Evolutionary conservation across 1,284 basidiomycete species (phyloP), one percentile per base, ranked within the genome.

Genomic region (Bondarzewia mesenterica): DNA sequence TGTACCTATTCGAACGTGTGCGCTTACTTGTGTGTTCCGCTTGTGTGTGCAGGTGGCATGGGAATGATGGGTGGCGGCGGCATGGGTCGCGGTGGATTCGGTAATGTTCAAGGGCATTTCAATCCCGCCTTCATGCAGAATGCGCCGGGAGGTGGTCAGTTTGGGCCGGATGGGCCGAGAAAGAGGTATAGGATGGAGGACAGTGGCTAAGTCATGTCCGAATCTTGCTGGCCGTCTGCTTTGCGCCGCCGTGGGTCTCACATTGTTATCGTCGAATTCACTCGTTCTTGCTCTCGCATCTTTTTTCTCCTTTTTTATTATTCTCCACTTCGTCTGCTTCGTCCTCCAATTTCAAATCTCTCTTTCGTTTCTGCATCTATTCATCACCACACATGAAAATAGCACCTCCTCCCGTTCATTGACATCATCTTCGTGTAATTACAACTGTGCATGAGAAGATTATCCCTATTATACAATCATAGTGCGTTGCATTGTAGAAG

Each of bases 41-140:
- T 23, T 47, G 39, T 25, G 57, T 47, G 55, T 46, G 52, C 54
- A 57, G 57, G 63, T 64, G 73, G 73, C 58, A 72, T 77, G 73
- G 74, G 74, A 60, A 70, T 74, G 64, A 67, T 69, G 63, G 68
- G 63, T 47, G 64, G 68, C 14, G 53, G 67, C 54, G 67, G 69
- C 62, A 68, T 64, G 45, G 65, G 69, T 50, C 65, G 77, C 47
- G 73, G 73, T 51, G 71, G 74, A 44, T 74, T 75, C 59, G 68
- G 66, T 52, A 69, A 69, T 54, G 69, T 74, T 57, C 65, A 65
- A 51, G 81, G 81, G 15, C 81, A 85, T 64, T 79, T 82, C 67
- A 85, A 85, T 61, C 82, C 82, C 8, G 81, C 80, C 29, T 86
- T 86, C 61, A 80, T 83, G 69, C 74, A 74, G 60, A 72, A 68